phyloP scores from a whole-genome alignment of 2,329 filamentous ascomycete species.

The Paracorniculantispora psalliotae region DNA sequence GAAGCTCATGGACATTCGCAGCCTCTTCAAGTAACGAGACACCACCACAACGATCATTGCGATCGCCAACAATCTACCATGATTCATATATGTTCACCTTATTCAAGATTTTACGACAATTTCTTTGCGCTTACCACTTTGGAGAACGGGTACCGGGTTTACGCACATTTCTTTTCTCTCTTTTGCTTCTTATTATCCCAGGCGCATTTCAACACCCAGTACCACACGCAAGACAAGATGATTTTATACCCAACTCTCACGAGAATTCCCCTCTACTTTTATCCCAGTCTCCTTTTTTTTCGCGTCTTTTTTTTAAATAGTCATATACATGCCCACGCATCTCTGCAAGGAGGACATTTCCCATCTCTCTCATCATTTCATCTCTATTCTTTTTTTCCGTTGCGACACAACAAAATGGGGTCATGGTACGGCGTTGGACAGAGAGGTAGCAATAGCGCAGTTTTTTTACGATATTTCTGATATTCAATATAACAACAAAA shows the following conservation, averaged over 20 bases:
- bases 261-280: background rate
- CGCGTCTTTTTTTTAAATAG: background rate
- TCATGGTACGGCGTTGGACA: slow-evolving; percentile 7
- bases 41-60: background rate
- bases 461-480: background rate
- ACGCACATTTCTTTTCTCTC: slow-evolving; percentile 26
- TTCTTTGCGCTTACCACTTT: background rate
- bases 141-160: background rate
- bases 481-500: background rate
- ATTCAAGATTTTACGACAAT: background rate
- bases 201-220: background rate
- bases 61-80: background rate
- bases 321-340: slow-evolving; percentile 9
- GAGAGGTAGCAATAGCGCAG: background rate
- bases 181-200: background rate
- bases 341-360: slow-evolving; percentile 4
- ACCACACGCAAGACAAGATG: background rate
- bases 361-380: background rate
- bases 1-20: slow-evolving; percentile 54
- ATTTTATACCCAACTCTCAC: slow-evolving; percentile 13
- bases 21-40: slow-evolving; percentile 47
- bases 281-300: background rate
- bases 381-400: background rate
- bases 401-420: background rate
- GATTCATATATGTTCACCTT: background rate